A percentile compares a stretch with the other conserved stretches of the same genome.
Conservation (phyloP, 805 yeast genomes). For the Nematodospora valgi region DNA sequence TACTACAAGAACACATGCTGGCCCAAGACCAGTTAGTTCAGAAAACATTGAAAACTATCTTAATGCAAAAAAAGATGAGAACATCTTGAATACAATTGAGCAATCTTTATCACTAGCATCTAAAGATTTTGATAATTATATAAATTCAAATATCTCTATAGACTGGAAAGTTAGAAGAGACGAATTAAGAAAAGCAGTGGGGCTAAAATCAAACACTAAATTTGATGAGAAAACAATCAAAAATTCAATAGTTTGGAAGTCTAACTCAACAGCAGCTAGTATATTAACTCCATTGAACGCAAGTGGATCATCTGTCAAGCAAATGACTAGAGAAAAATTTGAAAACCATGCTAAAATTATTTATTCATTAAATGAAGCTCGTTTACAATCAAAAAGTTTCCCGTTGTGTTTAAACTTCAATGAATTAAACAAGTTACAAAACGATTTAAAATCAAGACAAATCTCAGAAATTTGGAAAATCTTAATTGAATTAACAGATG, state of each 20-base stretch:
- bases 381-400: slow-evolving; percentile 51
- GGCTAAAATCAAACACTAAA: slow-evolving; percentile 29
- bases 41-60: slow-evolving; percentile 54
- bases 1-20: slow-evolving; percentile 7
- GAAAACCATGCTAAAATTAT: slow-evolving; percentile 73
- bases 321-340: slow-evolving; percentile 52
- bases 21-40: slow-evolving; percentile 4
- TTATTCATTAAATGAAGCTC: slow-evolving; percentile 64
- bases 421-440: slow-evolving; percentile 53
- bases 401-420: slow-evolving; percentile 60
- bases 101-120: slow-evolving; percentile 71
- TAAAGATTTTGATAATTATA: slow-evolving; percentile 75
- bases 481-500: slow-evolving; percentile 45
- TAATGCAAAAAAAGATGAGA: slow-evolving; percentile 74
- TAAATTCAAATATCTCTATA: slow-evolving; percentile 65
- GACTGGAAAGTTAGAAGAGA: slow-evolving; percentile 84
- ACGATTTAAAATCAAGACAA: slow-evolving; percentile 66
- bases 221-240: slow-evolving; percentile 13
- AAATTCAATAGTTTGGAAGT: slow-evolving; percentile 33
- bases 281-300: slow-evolving; percentile 33
- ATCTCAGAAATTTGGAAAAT: slow-evolving; percentile 73
- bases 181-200: slow-evolving; percentile 70
- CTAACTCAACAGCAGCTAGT: slow-evolving; percentile 28
- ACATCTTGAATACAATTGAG: slow-evolving; percentile 77
- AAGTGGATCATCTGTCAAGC: slow-evolving; percentile 19